Base-by-base conservation (phyloP, 768 basidiomycete genomes). In the Phaeotremella skinneri region DNA sequence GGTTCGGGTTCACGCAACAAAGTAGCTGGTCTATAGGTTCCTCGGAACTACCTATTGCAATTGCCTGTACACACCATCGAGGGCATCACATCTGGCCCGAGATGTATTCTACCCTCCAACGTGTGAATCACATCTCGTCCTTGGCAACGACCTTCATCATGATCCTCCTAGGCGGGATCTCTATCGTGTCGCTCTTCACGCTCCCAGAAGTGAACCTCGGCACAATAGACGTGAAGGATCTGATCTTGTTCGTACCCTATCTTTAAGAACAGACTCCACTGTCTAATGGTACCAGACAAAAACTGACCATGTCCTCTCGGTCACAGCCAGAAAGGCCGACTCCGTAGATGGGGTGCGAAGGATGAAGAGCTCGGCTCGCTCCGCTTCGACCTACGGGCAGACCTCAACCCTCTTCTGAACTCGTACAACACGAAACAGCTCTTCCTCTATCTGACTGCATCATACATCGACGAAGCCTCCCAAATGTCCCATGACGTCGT, bases 391-490 rank as follows among this genome's bases (percentile, higher is more conserved):
- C 26, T 73, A 4, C 62, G 66, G n/a, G 62, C 69, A 25, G 72
- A 73, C 48, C 58, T 73, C 14, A 65, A 64, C 32, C 66, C 69
- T 16, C 41, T 73, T 7, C 63, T 73, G 23, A 69, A 67, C 59
- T 70, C 72, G 13, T 73, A 68, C 57, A 73, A 73, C 49, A 73
- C 72, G 23, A 73, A 73, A 58, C 72, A 73, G 41, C 57, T 73
- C 2, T 70, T 73, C 57, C 55, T 73, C 26, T 68, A 73, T 49
- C 57, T 73, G 0, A 70, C 69, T 11, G 72, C 72, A 16, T 32
- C 60, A 3, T 70, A 70, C 29, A 47, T 50, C 42, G 72, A 67
- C n/a, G 52, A 41, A n/a, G 26, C 21, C 13, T 57, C 52, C 2
- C 54, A 55, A n/a, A 50, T 49, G 29, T 13, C 30, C 1, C 72